Conservation (phyloP, 2,329 filamentous ascomycete species). For the Ophiostoma sp. region DNA sequence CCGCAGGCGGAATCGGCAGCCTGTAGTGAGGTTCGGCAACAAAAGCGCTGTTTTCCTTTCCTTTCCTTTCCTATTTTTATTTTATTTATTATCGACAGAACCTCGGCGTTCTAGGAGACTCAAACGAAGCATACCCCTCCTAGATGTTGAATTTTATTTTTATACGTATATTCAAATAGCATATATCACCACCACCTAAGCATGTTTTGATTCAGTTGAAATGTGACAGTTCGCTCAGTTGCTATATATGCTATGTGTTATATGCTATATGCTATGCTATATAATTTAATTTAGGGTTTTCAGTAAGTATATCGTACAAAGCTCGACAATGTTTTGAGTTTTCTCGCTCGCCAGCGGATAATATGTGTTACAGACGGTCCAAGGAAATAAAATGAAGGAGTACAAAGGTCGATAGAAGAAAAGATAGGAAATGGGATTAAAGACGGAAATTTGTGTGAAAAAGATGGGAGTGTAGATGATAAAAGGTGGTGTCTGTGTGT, state of each 20-base stretch:
- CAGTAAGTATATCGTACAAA: constrained; percentile 11
- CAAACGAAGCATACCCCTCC: constrained; percentile 9
- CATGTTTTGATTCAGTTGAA: neutral
- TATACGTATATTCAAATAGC: neutral
- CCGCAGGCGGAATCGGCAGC: constrained; percentile 13
- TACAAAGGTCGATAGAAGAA: neutral
- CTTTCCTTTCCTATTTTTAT: neutral
- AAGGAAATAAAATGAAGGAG: constrained; percentile 1
- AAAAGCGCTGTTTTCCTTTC: neutral
- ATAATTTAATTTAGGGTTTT: neutral
- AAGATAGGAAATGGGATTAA: neutral
- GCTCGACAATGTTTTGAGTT: neutral
- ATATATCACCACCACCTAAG: neutral
- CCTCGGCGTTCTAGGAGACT: neutral
- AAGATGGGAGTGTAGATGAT: neutral
- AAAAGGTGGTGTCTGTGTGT: neutral
- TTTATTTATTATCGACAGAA: neutral
- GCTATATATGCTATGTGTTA: neutral
- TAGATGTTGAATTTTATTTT: neutral
- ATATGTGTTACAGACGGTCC: neutral
- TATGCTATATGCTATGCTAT: neutral
- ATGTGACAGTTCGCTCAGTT: neutral
- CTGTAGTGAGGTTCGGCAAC: neutral
- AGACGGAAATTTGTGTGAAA: neutral
- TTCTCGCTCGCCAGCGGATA: neutral